Evolutionary conservation across 805 yeast species (phyloP).

Genomic region (Lipomyces orientalis): DNA sequence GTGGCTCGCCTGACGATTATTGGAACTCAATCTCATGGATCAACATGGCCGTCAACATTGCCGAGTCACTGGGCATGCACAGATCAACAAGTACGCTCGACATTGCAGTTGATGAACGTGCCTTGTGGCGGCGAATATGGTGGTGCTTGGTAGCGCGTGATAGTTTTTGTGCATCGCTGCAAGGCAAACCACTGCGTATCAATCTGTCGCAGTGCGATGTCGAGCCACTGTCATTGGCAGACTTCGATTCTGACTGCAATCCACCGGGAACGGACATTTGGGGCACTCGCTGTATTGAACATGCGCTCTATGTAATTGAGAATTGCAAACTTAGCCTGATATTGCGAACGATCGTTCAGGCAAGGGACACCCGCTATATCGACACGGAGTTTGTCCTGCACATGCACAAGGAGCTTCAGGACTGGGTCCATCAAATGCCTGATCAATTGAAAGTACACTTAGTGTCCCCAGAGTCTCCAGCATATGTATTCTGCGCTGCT

Average conservation of each 20-base stretch:
- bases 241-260: constrained; percentile 20
- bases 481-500: constrained; percentile 6
- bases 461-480: constrained; percentile 5
- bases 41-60: constrained; percentile 29
- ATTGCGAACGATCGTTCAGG: constrained; percentile 14
- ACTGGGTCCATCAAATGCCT: constrained; percentile 11
- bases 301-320: constrained; percentile 17
- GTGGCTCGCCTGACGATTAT: constrained; percentile 29
- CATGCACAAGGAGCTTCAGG: constrained; percentile 1
- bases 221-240: constrained; percentile 9
- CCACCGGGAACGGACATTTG: constrained; percentile 8
- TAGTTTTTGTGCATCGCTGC: constrained; percentile 23
- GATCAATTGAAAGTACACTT: background rate
- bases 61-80: constrained; percentile 33
- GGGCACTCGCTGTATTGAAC: constrained; percentile 10
- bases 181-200: constrained; percentile 31
- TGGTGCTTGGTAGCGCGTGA: constrained; percentile 29
- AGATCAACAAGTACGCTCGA: constrained; percentile 5
- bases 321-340: constrained; percentile 11
- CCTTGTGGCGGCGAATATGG: constrained; percentile 26
- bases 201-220: constrained; percentile 28
- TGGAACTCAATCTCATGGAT: constrained; percentile 35
- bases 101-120: constrained; percentile 20
- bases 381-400: constrained; percentile 2
- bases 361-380: constrained; percentile 8